Evolutionary conservation across 345 rosid genomes (phyloP).

Genomic region (Adansonia digitata): DNA sequence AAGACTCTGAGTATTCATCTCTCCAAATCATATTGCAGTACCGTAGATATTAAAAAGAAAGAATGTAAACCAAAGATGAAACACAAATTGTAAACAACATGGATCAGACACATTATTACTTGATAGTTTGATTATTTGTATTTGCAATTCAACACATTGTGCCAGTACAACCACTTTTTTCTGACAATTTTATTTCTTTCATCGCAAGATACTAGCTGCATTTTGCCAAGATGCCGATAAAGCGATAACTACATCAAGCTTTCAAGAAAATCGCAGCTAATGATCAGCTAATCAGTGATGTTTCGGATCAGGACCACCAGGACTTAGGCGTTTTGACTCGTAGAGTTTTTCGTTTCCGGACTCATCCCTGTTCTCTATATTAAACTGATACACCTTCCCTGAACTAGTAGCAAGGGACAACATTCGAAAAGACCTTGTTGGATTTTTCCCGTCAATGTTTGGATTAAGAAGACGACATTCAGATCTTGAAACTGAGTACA

Average conservation of each 20-base stretch:
- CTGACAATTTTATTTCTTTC: neutral
- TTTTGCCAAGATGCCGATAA: neutral
- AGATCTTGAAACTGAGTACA: slow-evolving; percentile 10
- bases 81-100: neutral
- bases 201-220: neutral
- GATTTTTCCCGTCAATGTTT: slow-evolving; percentile 6
- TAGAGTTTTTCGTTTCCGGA: neutral
- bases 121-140: neutral
- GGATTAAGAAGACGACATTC: slow-evolving; percentile 19
- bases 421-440: slow-evolving; percentile 23
- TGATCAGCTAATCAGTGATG: slow-evolving; percentile 13
- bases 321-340: slow-evolving; percentile 24
- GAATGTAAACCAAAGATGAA: neutral
- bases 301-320: slow-evolving; percentile 25
- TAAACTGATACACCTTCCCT: slow-evolving; percentile 2
- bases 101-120: neutral
- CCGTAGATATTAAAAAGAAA: neutral
- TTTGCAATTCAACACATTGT: neutral
- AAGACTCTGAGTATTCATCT: neutral
- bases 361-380: neutral
- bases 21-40: neutral
- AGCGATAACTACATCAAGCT: neutral
- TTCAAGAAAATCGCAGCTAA: neutral
- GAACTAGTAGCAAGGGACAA: slow-evolving; percentile 9
- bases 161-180: neutral